phyloP scores from a whole-genome alignment of 371 early-diverging fungal genomes.

The Mycotypha africana region DNA sequence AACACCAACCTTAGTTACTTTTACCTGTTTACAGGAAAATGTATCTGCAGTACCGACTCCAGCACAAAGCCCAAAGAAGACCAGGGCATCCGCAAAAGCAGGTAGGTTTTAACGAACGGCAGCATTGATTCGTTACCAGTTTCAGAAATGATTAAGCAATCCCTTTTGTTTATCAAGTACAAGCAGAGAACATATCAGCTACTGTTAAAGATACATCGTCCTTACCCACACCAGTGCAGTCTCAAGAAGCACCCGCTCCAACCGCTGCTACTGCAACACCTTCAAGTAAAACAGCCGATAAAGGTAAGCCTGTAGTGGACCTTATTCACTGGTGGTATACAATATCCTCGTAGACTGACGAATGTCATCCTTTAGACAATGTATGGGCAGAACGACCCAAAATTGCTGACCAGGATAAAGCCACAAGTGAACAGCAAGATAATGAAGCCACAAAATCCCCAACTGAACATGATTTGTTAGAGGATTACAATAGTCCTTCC shows the following conservation, averaged over 20 bases:
- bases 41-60: neutral
- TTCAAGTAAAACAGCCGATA: slow-evolving; percentile 9
- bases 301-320: no score
- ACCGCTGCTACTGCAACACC: slow-evolving; percentile 6
- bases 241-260: slow-evolving; percentile 11
- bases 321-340: no score
- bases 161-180: no score
- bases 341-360: no score
- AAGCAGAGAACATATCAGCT: no score
- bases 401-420: slow-evolving; percentile 15
- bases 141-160: no score
- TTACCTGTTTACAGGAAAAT: neutral
- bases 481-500: no score
- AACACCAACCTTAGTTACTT: neutral
- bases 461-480: no score
- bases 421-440: neutral
- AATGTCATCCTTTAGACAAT: neutral
- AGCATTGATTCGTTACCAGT: no score
- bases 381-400: slow-evolving; percentile 21
- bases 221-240: slow-evolving; percentile 5
- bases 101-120: no score
- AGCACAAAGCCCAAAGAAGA: slow-evolving; percentile 2
- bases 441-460: neutral
- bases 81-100: slow-evolving; percentile 3
- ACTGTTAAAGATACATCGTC: no score